Percentiles rank a stretch among this genome's conserved stretches.
These are phyloP conservation scores for Kappamyces sp. DNA, from an alignment of 192 early-diverging fungal genomes.

Conservation along the genomic window DNA sequence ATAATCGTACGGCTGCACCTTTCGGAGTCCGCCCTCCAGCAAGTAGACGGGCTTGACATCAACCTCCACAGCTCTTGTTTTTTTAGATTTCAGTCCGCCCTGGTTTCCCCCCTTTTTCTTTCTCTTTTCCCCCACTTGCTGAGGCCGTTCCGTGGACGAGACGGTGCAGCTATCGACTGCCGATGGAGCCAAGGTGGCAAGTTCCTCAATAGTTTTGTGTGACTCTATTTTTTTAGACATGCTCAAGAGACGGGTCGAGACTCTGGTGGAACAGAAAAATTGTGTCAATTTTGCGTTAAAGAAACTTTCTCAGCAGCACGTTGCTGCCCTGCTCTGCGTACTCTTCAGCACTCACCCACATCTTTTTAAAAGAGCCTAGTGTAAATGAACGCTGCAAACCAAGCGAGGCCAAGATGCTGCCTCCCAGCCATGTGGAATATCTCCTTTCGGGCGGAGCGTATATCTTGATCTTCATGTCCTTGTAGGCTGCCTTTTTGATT, in stretches of 20 bases:
- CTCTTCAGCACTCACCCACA: conserved; percentile 99
- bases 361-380: conserved; percentile 92
- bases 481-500: conserved; percentile 80
- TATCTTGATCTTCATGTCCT: conserved; percentile 97
- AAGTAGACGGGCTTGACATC: conserved; percentile 15
- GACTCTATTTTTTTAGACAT: no score
- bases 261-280: no score
- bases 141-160: no score
- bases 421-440: conserved; percentile 98
- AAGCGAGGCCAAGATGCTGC: conserved; percentile 88
- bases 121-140: not conserved
- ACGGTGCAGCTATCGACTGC: no score
- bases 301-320: no score
- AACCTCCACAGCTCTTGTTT: not conserved
- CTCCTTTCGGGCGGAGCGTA: conserved; percentile 95
- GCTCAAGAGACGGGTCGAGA: no score
- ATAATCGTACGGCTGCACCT: conserved; percentile 80
- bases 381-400: conserved; percentile 40
- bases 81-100: conserved; percentile 12
- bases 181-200: no score
- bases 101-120: conserved; percentile 10
- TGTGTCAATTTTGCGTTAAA: no score
- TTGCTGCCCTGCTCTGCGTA: conserved; percentile 20
- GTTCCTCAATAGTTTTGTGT: no score
- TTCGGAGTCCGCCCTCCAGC: conserved; percentile 56